These are phyloP conservation scores for Singerocomus inundabilis DNA, from an alignment of 1,284 basidiomycete genomes.

Conservation along the genomic window DNA sequence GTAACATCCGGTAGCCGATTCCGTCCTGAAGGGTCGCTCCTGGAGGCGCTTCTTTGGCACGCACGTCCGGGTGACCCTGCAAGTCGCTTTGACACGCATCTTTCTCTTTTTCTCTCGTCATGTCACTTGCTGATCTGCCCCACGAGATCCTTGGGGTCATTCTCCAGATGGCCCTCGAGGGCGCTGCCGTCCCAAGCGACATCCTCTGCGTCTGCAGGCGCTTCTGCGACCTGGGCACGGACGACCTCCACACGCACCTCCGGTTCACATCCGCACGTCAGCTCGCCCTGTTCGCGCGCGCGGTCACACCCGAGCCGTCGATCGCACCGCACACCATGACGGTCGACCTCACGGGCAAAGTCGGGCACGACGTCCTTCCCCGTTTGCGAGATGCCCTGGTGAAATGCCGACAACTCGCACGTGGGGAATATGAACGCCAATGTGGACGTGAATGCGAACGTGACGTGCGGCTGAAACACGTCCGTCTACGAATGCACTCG, in stretches of 20 bases:
- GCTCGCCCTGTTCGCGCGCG: conserved; percentile 18
- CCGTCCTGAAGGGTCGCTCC: too few relatives aligned
- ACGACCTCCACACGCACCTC: conserved; percentile 34
- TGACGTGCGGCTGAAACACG: conserved; percentile 30
- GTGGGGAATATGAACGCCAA: too few relatives aligned
- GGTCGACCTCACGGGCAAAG: conserved; percentile 18
- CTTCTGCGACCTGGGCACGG: conserved; percentile 16
- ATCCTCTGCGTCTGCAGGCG: conserved; percentile 19
- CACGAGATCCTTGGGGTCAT: conserved; percentile 24
- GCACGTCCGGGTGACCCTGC: neutral
- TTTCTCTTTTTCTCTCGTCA: neutral
- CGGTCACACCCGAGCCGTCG: conserved; percentile 17
- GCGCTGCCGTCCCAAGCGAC: conserved; percentile 7
- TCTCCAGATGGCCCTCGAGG: conserved; percentile 17
- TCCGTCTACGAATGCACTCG: conserved; percentile 45
- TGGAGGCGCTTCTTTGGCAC: too few relatives aligned
- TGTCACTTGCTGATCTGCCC: conserved; percentile 23
- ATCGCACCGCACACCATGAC: conserved; percentile 18
- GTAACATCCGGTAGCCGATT: too few relatives aligned
- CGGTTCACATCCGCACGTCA: conserved; percentile 19
- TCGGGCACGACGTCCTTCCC: conserved; percentile 6
- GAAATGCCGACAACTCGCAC: conserved; percentile 7
- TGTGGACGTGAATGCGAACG: too few relatives aligned
- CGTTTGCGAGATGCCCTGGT: conserved; percentile 11
- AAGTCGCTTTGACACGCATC: neutral